Evolutionary conservation across 306 rosid genomes (phyloP), one percentile per base, ranked within the genome.

Genomic region (Lathyrus aphaca): DNA sequence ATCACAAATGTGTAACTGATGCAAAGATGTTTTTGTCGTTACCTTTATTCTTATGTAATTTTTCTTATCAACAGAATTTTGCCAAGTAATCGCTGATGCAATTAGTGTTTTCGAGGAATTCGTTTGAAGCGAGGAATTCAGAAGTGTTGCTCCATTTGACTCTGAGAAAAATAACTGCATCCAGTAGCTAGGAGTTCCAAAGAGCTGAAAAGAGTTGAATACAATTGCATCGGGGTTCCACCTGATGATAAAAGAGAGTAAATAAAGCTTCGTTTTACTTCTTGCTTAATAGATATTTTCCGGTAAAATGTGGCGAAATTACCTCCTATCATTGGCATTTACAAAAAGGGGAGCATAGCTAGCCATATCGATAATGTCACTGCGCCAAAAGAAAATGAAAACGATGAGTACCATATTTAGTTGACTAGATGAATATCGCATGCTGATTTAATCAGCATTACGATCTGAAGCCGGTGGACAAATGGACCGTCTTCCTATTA

Each of bases 331-430:
- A 71, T 91, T 89, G 58, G 79, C 48, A 73, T 94, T 85, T 62
- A 88, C 97, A 32, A 94, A 88, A 73, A 94, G 99, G 9, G 99
- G 97, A n/a, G 97, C 99, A 75, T 94, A 94, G 89, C 99, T 85
- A 56, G 83, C 84, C 99, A 94, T 94, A 18, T 75, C 56, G 62
- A 94, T 85, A 51, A 67, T 76, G 69, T 94, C 96, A 72, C 99
- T 94, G 90, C 86, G 82, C 80, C 70, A 56, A 27, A 54, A 50
- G 6, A 39, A 51, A 58, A 39, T 10, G 18, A 61, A 80, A 57
- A 68, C 8, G 62, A 56, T 82, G 73, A 72, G 72, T 49, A 58
- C 60, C n/a, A 40, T 14, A 56, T 14, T 43, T 40, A 72, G 50
- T 19, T 60, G 67, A 74, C 73, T 25, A 42, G 70, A 42, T 29